Evolutionary conservation across 2,329 filamentous ascomycete genomes (phyloP).

Genomic region (Clonostachys solani): DNA sequence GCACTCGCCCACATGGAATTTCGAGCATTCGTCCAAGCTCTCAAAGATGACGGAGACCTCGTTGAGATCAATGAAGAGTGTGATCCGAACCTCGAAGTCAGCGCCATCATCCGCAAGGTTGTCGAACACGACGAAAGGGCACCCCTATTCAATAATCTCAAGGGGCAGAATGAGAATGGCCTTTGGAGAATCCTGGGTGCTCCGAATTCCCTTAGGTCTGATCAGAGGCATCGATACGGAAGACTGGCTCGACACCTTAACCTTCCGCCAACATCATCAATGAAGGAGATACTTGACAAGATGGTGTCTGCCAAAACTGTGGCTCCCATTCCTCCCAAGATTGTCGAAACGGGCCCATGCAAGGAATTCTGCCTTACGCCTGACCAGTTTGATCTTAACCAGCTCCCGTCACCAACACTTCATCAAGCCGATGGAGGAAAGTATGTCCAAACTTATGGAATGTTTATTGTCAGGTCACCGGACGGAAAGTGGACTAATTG

Average conservation of each 20-base stretch:
- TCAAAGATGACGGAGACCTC: conserved; percentile 35
- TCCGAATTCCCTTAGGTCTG: conserved; percentile 27
- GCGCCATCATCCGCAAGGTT: conserved; percentile 38
- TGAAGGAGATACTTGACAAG: conserved; percentile 31
- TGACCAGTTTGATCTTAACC: conserved; percentile 35
- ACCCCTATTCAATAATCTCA: conserved; percentile 47
- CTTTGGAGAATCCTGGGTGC: conserved; percentile 43
- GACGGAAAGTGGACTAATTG: conserved; percentile 41
- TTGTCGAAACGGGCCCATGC: conserved; percentile 30
- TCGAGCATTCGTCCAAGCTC: conserved; percentile 36
- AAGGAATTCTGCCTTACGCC: conserved; percentile 33
- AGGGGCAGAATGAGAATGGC: conserved; percentile 32
- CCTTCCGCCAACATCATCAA: conserved; percentile 26
- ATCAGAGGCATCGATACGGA: conserved; percentile 25
- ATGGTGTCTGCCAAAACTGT: conserved; percentile 24
- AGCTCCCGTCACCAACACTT: conserved; percentile 33
- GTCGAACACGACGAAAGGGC: conserved; percentile 40
- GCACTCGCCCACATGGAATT: conserved; percentile 26
- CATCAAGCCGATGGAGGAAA: conserved; percentile 41
- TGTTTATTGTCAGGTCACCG: conserved; percentile 39
- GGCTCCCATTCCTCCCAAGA: conserved; percentile 25
- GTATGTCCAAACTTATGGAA: conserved; percentile 45
- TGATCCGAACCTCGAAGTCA: conserved; percentile 39
- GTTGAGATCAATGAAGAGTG: conserved; percentile 35
- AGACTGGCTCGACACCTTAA: conserved; percentile 35